Conservation (phyloP, 176 grass and related monocot genomes). For the Typha latifolia region DNA sequence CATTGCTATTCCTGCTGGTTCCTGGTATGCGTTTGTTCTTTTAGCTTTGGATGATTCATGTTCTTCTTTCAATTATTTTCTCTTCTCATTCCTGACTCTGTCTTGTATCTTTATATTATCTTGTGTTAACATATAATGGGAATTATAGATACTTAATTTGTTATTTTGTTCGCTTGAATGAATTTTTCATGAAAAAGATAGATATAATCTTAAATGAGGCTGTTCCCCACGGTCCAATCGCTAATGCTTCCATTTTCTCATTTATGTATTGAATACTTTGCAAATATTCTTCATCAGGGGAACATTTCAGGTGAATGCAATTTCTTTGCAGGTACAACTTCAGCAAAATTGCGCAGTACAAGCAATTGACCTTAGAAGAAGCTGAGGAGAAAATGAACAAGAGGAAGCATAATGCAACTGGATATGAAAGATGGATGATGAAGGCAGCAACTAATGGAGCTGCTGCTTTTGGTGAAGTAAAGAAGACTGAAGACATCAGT, state of each 20-base stretch:
- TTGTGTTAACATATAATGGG: not conserved
- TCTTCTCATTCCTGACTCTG: not conserved
- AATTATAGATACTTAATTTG: not conserved
- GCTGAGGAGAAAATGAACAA: constrained; percentile 89
- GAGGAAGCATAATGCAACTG: constrained; percentile 52
- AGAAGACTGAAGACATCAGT: constrained; percentile 22
- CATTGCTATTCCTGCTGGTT: constrained; percentile 53
- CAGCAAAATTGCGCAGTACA: constrained; percentile 71
- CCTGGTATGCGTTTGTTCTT: constrained; percentile 50
- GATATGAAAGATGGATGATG: constrained; percentile 88
- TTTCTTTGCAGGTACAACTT: constrained; percentile 64
- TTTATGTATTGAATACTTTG: too few relatives aligned
- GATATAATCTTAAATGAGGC: not conserved
- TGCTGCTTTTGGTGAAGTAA: constrained; percentile 64
- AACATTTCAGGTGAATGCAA: not conserved
- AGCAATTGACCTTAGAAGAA: constrained; percentile 85
- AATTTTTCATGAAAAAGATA: not conserved
- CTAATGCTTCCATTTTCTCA: not conserved
- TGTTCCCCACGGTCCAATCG: not conserved
- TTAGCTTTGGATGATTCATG: not conserved
- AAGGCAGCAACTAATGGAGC: constrained; percentile 63
- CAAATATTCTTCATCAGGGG: too few relatives aligned
- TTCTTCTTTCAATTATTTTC: not conserved
- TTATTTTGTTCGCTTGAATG: too few relatives aligned
- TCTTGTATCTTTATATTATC: constrained; percentile 9